Evolutionary conservation across 2,329 filamentous ascomycete species (phyloP), one percentile per base, ranked within the genome.

Genomic region (Diaporthe vexans): DNA sequence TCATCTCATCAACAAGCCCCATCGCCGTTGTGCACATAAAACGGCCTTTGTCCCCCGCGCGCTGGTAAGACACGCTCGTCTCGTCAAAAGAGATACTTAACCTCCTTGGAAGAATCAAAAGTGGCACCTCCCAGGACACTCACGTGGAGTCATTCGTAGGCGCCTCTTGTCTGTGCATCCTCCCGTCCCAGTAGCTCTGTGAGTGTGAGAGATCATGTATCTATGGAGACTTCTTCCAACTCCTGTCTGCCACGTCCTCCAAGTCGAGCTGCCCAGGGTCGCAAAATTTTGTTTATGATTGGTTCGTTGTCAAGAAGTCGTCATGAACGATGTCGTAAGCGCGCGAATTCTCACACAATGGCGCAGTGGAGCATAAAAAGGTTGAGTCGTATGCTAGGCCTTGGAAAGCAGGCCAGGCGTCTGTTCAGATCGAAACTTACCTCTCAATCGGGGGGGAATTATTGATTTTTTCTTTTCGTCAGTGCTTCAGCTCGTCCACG

Each of bases 401-500:
- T 37, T 68, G 10, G 9, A 40, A 37, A 37, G 63, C n/a, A n/a
- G 46, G 63, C 63, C 63, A 29, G 48, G 63, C 35, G 33, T 68
- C 48, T 48, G 40, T 26, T 40, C 56, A 26, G 24, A 11, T 71
- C 56, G 29, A 37, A 51, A 74, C 74, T 76, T 76, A 76, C 74
- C 74, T 74, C 51, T 52, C 43, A 43, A 51, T 35, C 61, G 15
- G 24, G 59, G 59, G 29, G 46, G 33, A 26, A 43, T 43, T 43
- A 7, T 3, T 21, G 48, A 21, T 54, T 68, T 24, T 29, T 29
- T n/a, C 35, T 51, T 51, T 54, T 54, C 48, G 46, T 40, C 69
- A 61, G 69, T 69, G 48, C 54, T 73, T 57, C 58, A 73, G 71
- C 71, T 67, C 51, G 67, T 72, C 35, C 54, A 58, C 29, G 29